Evolutionary conservation across 495 filamentous ascomycete genomes (phyloP).

Genomic region (Pyrenula aspistea): DNA sequence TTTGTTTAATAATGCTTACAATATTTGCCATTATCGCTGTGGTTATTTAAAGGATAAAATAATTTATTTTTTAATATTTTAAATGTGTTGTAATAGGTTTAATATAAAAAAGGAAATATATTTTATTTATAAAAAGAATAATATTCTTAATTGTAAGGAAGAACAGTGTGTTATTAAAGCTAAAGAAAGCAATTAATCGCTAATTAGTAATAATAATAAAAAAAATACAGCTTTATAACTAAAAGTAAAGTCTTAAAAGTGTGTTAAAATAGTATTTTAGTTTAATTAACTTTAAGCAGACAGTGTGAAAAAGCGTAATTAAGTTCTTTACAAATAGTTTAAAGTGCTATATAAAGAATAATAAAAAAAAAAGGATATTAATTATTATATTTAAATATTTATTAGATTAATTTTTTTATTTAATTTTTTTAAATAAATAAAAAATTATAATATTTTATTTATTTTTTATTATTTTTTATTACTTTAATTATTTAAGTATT

Average conservation of each 20-base stretch:
- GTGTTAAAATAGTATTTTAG: background rate
- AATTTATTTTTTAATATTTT: background rate
- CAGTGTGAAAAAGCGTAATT: background rate
- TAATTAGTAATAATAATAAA: background rate
- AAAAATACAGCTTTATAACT: background rate
- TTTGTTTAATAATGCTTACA: background rate
- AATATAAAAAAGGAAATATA: background rate
- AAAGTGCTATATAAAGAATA: background rate
- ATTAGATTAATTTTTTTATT: background rate
- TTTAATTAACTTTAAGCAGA: background rate
- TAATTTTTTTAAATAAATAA: background rate
- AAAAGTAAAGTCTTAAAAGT: background rate
- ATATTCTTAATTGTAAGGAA: background rate
- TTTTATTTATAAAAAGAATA: background rate
- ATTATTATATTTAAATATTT: background rate
- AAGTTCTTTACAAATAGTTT: background rate
- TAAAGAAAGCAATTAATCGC: background rate
- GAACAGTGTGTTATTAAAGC: background rate
- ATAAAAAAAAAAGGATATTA: background rate
- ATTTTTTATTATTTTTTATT: background rate
- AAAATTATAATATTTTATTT: background rate
- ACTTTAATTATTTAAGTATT: background rate
- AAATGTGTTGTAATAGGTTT: background rate
- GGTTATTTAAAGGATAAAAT: background rate
- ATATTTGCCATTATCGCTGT: background rate